Evolutionary conservation across 345 rosid genomes (phyloP).

Genomic region (Eucalyptus curtisii): DNA sequence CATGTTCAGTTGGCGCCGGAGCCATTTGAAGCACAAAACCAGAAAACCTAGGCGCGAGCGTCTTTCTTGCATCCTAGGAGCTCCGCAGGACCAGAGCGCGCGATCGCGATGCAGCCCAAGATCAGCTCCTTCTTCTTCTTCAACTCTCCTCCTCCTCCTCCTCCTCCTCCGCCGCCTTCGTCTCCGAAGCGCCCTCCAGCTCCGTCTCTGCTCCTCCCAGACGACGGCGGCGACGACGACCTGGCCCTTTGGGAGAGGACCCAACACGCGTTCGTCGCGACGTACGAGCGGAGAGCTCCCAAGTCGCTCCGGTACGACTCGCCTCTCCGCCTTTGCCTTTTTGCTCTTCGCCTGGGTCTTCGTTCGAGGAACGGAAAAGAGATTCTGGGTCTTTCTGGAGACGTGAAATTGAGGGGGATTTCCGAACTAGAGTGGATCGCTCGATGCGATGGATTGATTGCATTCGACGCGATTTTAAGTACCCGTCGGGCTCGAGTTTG

Average conservation of each 20-base stretch:
- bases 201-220: neutral
- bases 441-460: neutral
- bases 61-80: neutral
- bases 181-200: neutral
- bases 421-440: neutral
- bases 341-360: neutral
- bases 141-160: conserved; percentile 10
- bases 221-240: conserved; percentile 18
- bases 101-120: conserved; percentile 48
- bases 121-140: conserved; percentile 81
- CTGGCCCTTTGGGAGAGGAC: conserved; percentile 27
- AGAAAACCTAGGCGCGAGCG: neutral
- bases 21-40: neutral
- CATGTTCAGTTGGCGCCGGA: neutral
- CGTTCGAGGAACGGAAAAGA: neutral
- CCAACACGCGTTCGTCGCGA: conserved; percentile 17
- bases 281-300: conserved; percentile 40
- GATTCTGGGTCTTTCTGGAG: neutral
- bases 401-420: neutral
- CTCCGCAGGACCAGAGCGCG: neutral
- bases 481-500: neutral
- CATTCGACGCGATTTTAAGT: neutral
- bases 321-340: neutral
- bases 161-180: neutral
- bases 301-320: conserved; percentile 13